A percentile compares a stretch with the other conserved stretches of the same genome.
phyloP scores from a whole-genome alignment of 1,139 yeast species.

The Magnusiomyces tetraspermus region DNA sequence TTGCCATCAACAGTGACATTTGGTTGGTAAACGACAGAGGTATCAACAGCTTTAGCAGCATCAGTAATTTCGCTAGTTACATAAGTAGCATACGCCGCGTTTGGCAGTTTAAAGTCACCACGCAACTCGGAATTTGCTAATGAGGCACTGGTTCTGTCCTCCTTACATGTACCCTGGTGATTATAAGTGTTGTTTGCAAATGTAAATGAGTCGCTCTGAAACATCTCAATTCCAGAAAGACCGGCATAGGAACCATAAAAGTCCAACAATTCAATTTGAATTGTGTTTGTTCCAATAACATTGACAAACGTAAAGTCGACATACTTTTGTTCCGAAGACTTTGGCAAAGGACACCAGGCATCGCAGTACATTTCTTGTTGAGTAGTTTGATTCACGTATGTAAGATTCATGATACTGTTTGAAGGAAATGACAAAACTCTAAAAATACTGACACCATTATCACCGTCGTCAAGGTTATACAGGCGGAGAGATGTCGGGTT shows the following conservation, averaged over 20 bases:
- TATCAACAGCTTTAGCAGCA: constrained; percentile 28
- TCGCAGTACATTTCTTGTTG: constrained; percentile 49
- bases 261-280: constrained; percentile 58
- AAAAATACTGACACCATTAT: constrained; percentile 52
- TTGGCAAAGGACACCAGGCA: constrained; percentile 68
- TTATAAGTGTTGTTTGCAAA: constrained; percentile 73
- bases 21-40: constrained; percentile 55
- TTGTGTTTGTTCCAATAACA: constrained; percentile 47
- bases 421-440: constrained; percentile 71
- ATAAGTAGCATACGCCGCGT: constrained; percentile 27
- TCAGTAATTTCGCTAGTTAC: constrained; percentile 32
- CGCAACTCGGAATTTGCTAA: constrained; percentile 24
- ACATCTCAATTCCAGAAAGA: constrained; percentile 64
- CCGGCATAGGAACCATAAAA: constrained; percentile 66
- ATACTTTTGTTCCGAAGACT: constrained; percentile 41
- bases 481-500: constrained; percentile 68
- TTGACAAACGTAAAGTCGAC: constrained; percentile 82
- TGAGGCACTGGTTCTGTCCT: neutral
- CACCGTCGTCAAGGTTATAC: constrained; percentile 43
- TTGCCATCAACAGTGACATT: constrained; percentile 65
- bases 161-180: constrained; percentile 39
- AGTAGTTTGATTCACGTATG: constrained; percentile 68
- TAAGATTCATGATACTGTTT: constrained; percentile 82
- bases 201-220: constrained; percentile 47
- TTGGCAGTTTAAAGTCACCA: constrained; percentile 18